Evolutionary conservation across 129 eudicot genomes (phyloP), one percentile per base, ranked within the genome.

Genomic region (Deinandra increscens): DNA sequence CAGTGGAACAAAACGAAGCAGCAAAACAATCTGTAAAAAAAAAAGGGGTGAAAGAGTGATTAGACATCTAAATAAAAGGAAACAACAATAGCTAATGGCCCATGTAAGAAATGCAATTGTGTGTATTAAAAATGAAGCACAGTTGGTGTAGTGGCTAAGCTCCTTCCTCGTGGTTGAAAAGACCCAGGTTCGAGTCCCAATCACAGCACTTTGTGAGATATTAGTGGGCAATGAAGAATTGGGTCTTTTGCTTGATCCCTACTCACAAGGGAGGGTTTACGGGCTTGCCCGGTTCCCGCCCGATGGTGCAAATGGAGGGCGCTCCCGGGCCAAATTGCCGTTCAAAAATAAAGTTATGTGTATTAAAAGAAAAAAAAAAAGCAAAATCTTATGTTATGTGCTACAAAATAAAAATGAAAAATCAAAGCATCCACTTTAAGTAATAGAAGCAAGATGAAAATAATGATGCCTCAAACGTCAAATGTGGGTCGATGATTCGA

Each of bases 1-100:
- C 79, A 93, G 66, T 2, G 98, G 98, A 79, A 85, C 95, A 70
- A 93, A 89, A 49, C 98, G 91, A 38, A 93, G 96, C 72, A 93
- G 81, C 80, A 93, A 83, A 9, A 93, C 98, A 74, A 93, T 93
- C 98, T 93, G 95, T 55, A 38, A 46, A 55, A 68, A 38, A 46
- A 55, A 68, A 18, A 49, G 44, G 22, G 36, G 22, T 20, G 39
- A 70, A 68, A 18, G 7, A 66, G 37, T 33, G 43, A 70, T 66
- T 51, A 61, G 64, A 61, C 9, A 56, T 75, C 56, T 53, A 60
- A 9, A 19, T 12, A 69, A 4, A 62, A 56, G 41, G 22, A 54
- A 44, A 58, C 4, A 38, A 7, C 34, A 20, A 46, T 10, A 23
- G 29, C 9, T 34, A 63, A 20, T 17, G 51, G 1, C 36, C 19